Base-by-base conservation (phyloP, 1,284 basidiomycete genomes). In the Neonothopanus nambi region DNA sequence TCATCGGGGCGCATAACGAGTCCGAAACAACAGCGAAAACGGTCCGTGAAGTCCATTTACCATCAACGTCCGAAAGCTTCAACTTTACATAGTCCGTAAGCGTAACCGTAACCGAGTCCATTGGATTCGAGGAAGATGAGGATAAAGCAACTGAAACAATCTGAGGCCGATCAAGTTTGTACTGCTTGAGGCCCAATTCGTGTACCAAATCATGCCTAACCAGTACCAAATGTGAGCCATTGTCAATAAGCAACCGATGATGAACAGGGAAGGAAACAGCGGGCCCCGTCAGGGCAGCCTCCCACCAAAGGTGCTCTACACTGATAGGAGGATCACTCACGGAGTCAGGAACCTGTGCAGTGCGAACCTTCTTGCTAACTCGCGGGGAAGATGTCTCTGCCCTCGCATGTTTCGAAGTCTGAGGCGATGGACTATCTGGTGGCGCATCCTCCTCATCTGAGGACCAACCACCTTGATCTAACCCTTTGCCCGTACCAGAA, bases 1-100 rank as follows among this genome's bases (percentile, higher is more conserved):
- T 52, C 3, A 68, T 28, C 6, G 26, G 33, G 26, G 41, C 3
- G 48, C 43, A 47, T 1, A 56, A 26, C 18, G 36, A 41, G 3
- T 42, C 37, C 13, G 47, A 5, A 1, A 54, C 26, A 6, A 54
- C 24, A 9, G 51, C 44, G 18, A 3, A 9, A 17, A 52, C 33
- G 28, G 35, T 2, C 3, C 30, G 20, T 3, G 51, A 52, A 20
- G 33, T 28, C 39, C 49, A 51, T 21, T 13, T 13, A 42, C n/a
- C 15, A 9, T 8, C 11, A 36, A n/a, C 40, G 17, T 51, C 49
- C 4, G 13, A 6, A 3, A 51, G n/a, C 2, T 8, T 1, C 11
- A 51, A n/a, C 2, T 33, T 21, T 35, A 18, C 18, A 21, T 18
- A 42, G 12, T 42, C 40, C 12, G 15, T 28, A 28, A 42, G 40